A percentile compares a stretch with the other conserved stretches of the same genome.
Evolutionary conservation across 2,329 filamentous ascomycete species (phyloP).

Genomic region (Penicillium vulpinum): DNA sequence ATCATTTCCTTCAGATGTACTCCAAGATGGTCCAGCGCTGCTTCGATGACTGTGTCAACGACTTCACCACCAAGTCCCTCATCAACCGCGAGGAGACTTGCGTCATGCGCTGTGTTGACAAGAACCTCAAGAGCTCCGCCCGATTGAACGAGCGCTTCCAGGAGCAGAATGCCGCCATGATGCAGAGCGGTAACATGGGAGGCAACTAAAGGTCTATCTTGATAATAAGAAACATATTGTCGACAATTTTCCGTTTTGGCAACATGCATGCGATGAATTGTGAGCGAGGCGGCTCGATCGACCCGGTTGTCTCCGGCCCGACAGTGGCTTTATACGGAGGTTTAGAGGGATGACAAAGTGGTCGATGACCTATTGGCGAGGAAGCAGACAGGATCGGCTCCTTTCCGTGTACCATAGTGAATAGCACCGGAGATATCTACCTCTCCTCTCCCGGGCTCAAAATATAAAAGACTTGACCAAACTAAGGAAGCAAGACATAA

Average conservation of each 20-base stretch:
- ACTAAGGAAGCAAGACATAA: neutral
- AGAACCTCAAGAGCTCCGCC: constrained; percentile 89
- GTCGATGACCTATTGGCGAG: constrained; percentile 9
- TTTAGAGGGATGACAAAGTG: neutral
- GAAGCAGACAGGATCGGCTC: constrained; percentile 11
- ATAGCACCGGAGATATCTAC: constrained; percentile 14
- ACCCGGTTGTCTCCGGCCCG: neutral
- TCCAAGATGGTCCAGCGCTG: constrained; percentile 63
- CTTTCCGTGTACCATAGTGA: constrained; percentile 29
- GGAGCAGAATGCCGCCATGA: constrained; percentile 69
- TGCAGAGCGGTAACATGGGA: constrained; percentile 58
- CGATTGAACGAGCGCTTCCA: constrained; percentile 89
- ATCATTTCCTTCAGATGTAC: constrained; percentile 57
- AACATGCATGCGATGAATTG: neutral
- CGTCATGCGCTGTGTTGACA: constrained; percentile 91
- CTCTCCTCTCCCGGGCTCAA: constrained; percentile 9
- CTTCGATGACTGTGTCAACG: constrained; percentile 95
- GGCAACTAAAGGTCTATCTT: constrained; percentile 23
- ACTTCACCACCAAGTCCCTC: constrained; percentile 97
- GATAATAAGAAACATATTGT: neutral
- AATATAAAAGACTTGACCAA: neutral
- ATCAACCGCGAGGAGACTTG: constrained; percentile 85
- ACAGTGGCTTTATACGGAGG: neutral
- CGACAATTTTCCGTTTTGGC: neutral
- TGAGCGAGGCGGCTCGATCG: neutral